Base-by-base conservation (phyloP, 129 eudicot species). In the Pulicaria dysenterica region DNA sequence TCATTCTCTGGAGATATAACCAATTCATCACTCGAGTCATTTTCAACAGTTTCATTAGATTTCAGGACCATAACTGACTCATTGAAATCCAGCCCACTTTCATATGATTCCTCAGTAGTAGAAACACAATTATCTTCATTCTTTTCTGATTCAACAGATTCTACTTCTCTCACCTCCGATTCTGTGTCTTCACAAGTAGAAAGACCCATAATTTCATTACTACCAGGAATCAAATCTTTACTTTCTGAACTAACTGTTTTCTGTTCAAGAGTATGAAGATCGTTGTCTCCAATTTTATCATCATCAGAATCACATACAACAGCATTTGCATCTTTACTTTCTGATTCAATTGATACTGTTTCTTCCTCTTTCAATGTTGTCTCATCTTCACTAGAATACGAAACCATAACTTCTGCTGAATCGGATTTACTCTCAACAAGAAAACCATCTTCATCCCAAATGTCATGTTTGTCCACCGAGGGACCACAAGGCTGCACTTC, bases 351-450 rank as follows among this genome's bases (percentile, higher is more conserved):
- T 7, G 49, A 46, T 67, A 39, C 47, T 53, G 76, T 67, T 67
- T 39, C 48, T 66, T 50, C 43, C 14, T 80, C 82, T 56, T 66
- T 46, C 10, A 63, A 43, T 43, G 57, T 51, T 42, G 58, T 38
- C 50, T 53, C 80, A 65, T 54, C 72, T 34, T 69, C 88, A 70
- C 53, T 66, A 36, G 45, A 61, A 76, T 68, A 40, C 19, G 74
- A 74, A 67, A 50, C 54, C n/a, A 16, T 55, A 42, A 19, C 79
- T 67, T 73, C 77, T 42, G 63, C 80, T 8, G 73, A 45, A 79
- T 72, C 87, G 79, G 46, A 45, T 48, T 67, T 60, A 50, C 77
- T 82, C 62, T 89, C 66, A 39, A 46, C 66, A 39, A 46, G 42
- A 65, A 53, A 71, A 79, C 77, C 58, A 44, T 60, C 72, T 19